Conservation (phyloP, 1,284 basidiomycete species). For the Sporisorium iseilematis-ciliati region DNA sequence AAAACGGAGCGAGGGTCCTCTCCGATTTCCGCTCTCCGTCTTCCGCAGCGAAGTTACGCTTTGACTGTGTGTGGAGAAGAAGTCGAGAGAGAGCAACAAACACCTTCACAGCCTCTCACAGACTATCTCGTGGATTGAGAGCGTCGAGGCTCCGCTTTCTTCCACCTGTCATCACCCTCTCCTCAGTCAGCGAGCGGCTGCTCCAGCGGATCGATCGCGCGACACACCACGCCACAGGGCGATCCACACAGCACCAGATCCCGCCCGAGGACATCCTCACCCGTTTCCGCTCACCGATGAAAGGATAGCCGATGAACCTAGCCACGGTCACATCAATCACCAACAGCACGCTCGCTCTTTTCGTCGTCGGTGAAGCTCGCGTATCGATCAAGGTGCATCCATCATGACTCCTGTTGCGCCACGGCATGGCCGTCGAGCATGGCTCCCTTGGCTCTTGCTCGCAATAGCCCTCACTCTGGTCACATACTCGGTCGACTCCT, state of each 20-base stretch:
- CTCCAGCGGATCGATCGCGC: neutral
- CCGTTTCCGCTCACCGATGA: neutral
- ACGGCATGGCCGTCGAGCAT: constrained; percentile 12
- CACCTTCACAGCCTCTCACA: too few species aligned
- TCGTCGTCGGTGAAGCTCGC: neutral
- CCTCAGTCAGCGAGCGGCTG: constrained; percentile 5
- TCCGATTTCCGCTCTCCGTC: constrained; percentile 15
- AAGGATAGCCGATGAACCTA: constrained; percentile 1
- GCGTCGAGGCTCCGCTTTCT: neutral
- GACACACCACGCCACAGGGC: neutral
- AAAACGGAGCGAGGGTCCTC: constrained; percentile 1
- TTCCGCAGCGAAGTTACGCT: neutral
- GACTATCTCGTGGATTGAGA: neutral
- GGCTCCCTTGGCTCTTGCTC: constrained; percentile 40
- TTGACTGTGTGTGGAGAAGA: constrained; percentile 9
- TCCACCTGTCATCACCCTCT: neutral
- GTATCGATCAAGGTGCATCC: neutral
- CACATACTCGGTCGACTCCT: constrained; percentile 43
- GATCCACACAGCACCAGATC: neutral
- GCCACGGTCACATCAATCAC: neutral
- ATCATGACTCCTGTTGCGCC: constrained; percentile 2
- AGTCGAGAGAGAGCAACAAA: constrained; percentile 14
- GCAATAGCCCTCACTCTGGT: constrained; percentile 20
- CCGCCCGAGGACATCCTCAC: neutral
- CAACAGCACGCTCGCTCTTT: neutral